Percentiles rank a stretch among this genome's conserved stretches.
Conservation (phyloP, 176 grass and related monocot species). For the Alopecurus myosuroides region DNA sequence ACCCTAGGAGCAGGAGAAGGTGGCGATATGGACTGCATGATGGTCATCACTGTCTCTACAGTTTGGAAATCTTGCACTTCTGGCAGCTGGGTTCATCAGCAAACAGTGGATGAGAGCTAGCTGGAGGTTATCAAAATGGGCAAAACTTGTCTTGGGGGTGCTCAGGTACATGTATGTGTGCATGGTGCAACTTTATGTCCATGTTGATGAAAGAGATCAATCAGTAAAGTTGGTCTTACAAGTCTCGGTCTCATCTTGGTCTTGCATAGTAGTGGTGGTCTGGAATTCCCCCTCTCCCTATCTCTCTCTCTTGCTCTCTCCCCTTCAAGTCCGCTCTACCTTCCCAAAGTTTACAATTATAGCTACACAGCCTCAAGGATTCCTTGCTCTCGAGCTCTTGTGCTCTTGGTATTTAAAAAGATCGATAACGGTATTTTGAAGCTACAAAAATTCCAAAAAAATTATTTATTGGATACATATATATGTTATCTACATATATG, state of each 20-base stretch:
- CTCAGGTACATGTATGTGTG: slow-evolving; percentile 28
- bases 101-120: slow-evolving; percentile 12
- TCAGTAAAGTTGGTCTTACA: slow-evolving; percentile 49
- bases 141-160: slow-evolving; percentile 6
- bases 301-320: neutral
- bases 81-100: slow-evolving; percentile 27
- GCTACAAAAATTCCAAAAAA: no score
- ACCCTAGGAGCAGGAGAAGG: slow-evolving; percentile 30
- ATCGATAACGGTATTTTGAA: no score
- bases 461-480: no score
- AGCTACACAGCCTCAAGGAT: slow-evolving; percentile 19
- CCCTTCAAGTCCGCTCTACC: neutral
- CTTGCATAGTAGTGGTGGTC: slow-evolving; percentile 30
- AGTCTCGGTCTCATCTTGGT: slow-evolving; percentile 24
- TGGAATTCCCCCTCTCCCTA: slow-evolving; percentile 13
- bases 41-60: neutral
- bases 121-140: slow-evolving; percentile 21
- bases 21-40: neutral
- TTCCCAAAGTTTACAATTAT: slow-evolving; percentile 18
- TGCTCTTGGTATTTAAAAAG: no score
- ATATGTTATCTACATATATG: no score
- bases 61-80: slow-evolving; percentile 27
- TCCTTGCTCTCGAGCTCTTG: no score
- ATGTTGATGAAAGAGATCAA: slow-evolving; percentile 55
- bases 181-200: slow-evolving; percentile 51